A percentile compares a stretch with the other conserved stretches of the same genome.
Evolutionary conservation across 768 basidiomycete genomes (phyloP).

Genomic region (Auricularia heimuer): DNA sequence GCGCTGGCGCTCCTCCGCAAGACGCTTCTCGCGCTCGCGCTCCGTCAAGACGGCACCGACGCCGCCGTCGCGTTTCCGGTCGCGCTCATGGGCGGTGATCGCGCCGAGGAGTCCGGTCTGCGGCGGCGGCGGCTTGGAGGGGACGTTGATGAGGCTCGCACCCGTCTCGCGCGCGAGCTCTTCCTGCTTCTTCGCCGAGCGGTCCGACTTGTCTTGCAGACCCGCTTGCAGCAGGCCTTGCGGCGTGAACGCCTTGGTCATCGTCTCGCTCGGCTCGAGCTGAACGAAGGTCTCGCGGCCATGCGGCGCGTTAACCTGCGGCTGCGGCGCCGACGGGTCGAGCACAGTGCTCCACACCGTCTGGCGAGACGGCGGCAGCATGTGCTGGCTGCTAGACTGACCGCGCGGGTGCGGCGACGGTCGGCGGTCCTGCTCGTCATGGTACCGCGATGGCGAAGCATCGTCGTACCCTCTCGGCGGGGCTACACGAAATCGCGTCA

Average conservation of each 20-base stretch:
- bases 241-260: slow-evolving; percentile 91
- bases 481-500: slow-evolving; percentile 13
- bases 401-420: slow-evolving; percentile 35
- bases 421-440: slow-evolving; percentile 32
- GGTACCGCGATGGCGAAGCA: slow-evolving; percentile 31
- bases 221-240: slow-evolving; percentile 93
- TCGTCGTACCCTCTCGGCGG: slow-evolving; percentile 45
- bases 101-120: slow-evolving; percentile 94
- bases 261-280: slow-evolving; percentile 54
- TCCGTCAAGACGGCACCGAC: slow-evolving; percentile 92
- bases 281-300: slow-evolving; percentile 54
- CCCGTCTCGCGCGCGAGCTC: slow-evolving; percentile 88
- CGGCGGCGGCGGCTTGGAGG: slow-evolving; percentile 86
- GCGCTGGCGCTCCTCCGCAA: slow-evolving; percentile 88
- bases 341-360: slow-evolving; percentile 85
- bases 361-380: slow-evolving; percentile 45
- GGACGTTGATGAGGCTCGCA: slow-evolving; percentile 90
- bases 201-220: slow-evolving; percentile 88
- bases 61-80: slow-evolving; percentile 89
- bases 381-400: slow-evolving; percentile 46
- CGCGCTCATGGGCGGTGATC: slow-evolving; percentile 89
- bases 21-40: slow-evolving; percentile 82
- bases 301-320: slow-evolving; percentile 26
- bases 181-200: slow-evolving; percentile 92
- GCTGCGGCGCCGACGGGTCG: slow-evolving; percentile 39